Evolutionary conservation across 2,329 filamentous ascomycete species (phyloP).

Genomic region (Lanzia echinophila): DNA sequence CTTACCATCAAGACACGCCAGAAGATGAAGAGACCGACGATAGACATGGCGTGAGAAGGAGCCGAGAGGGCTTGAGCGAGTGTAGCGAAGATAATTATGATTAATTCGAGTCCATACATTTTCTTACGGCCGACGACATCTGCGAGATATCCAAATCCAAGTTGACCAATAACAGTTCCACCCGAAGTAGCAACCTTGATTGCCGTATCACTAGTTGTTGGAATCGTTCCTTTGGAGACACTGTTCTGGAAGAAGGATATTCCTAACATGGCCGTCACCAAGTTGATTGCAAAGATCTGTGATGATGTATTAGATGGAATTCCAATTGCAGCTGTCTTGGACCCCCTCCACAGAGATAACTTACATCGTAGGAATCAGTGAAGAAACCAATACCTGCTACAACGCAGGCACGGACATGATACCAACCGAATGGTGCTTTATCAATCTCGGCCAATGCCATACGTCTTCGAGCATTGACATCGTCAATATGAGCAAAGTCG

Average conservation of each 20-base stretch:
- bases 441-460: slow-evolving; percentile 77
- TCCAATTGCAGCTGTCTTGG: too few species aligned
- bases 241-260: slow-evolving; percentile 24
- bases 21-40: slow-evolving; percentile 66
- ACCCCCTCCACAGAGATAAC: slow-evolving; percentile 35
- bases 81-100: slow-evolving; percentile 74
- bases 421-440: slow-evolving; percentile 76
- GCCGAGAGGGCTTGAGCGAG: slow-evolving; percentile 64
- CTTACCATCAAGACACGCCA: slow-evolving; percentile 69
- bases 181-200: slow-evolving; percentile 82
- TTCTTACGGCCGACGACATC: slow-evolving; percentile 71
- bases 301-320: too few species aligned
- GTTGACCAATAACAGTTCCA: slow-evolving; percentile 76
- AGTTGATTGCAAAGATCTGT: slow-evolving; percentile 29
- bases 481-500: slow-evolving; percentile 57
- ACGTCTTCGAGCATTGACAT: slow-evolving; percentile 72
- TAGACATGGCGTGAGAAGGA: slow-evolving; percentile 54
- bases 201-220: slow-evolving; percentile 63
- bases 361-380: slow-evolving; percentile 80
- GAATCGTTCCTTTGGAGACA: slow-evolving; percentile 46
- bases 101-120: slow-evolving; percentile 73
- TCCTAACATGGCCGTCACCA: slow-evolving; percentile 28
- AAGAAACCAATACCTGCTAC: slow-evolving; percentile 77
- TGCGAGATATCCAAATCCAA: slow-evolving; percentile 72
- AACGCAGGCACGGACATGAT: slow-evolving; percentile 64